Percentiles rank a stretch among this genome's conserved stretches.
phyloP scores from a whole-genome alignment of 1,139 yeast species.

The Kodamaea suecica region DNA sequence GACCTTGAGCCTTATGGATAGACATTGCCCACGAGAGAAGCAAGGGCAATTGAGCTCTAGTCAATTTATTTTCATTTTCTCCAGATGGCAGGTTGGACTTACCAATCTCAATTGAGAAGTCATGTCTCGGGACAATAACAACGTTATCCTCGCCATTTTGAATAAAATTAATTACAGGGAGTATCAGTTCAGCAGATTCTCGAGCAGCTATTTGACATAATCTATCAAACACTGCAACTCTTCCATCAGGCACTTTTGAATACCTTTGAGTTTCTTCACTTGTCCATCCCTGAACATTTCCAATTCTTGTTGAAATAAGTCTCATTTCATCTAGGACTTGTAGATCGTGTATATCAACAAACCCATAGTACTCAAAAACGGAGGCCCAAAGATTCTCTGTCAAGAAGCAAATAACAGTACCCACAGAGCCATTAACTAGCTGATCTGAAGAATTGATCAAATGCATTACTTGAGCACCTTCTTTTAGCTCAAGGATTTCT shows the following conservation, averaged over 20 bases:
- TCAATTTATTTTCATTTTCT: conserved; percentile 30
- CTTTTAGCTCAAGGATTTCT: conserved; percentile 41
- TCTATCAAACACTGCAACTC: conserved; percentile 26
- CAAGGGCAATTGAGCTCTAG: conserved; percentile 69
- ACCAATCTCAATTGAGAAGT: conserved; percentile 51
- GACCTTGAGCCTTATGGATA: conserved; percentile 91
- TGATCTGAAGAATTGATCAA: conserved; percentile 41
- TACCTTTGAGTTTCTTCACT: conserved; percentile 45
- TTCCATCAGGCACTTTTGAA: conserved; percentile 27
- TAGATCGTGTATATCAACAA: conserved; percentile 19
- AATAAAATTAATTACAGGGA: conserved; percentile 59
- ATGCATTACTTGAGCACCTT: conserved; percentile 63
- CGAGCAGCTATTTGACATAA: conserved; percentile 32
- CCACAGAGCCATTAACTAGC: conserved; percentile 58
- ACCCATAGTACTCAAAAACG: conserved; percentile 26
- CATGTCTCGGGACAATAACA: conserved; percentile 63
- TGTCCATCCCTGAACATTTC: conserved; percentile 21
- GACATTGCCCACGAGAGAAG: conserved; percentile 86
- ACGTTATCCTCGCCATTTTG: conserved; percentile 28
- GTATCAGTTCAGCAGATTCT: conserved; percentile 28
- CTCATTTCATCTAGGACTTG: conserved; percentile 27
- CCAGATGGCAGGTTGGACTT: conserved; percentile 1
- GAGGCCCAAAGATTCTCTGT: conserved; percentile 27
- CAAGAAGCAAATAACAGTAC: conserved; percentile 64
- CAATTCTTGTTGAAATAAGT: conserved; percentile 27